Evolutionary conservation across 345 rosid species (phyloP).

Genomic region (Microcos paniculata): DNA sequence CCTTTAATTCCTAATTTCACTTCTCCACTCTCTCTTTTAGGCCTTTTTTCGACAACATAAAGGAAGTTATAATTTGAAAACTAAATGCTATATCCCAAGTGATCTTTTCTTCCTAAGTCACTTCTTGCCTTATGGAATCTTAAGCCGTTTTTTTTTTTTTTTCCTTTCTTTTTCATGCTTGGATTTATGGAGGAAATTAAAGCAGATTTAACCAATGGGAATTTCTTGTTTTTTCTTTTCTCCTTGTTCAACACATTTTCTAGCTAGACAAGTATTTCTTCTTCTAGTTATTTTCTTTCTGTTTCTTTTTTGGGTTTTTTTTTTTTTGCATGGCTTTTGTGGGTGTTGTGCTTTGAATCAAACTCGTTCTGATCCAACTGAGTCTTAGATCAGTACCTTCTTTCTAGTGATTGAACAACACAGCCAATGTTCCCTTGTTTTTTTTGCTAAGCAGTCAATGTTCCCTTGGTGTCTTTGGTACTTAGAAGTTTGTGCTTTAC

Average conservation of each 20-base stretch:
- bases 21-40: neutral
- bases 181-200: neutral
- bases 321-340: conserved; percentile 33
- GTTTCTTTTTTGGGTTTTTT: neutral
- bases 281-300: neutral
- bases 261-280: neutral
- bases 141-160: neutral
- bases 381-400: conserved; percentile 45
- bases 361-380: conserved; percentile 45
- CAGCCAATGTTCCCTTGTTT: conserved; percentile 66
- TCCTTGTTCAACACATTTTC: neutral
- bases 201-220: neutral
- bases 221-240: neutral
- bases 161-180: neutral
- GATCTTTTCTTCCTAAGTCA: neutral
- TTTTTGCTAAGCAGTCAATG: too few species aligned
- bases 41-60: neutral
- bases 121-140: conserved; percentile 16
- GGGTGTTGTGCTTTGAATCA: conserved; percentile 25
- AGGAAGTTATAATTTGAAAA: neutral
- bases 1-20: neutral
- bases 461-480: conserved; percentile 54
- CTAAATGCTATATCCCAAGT: neutral
- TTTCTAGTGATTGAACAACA: conserved; percentile 59
- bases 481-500: conserved; percentile 61